These are phyloP conservation scores for Phytophthora cactorum DNA, from an alignment of 352 stramenopile genomes.

Conservation along the genomic window DNA sequence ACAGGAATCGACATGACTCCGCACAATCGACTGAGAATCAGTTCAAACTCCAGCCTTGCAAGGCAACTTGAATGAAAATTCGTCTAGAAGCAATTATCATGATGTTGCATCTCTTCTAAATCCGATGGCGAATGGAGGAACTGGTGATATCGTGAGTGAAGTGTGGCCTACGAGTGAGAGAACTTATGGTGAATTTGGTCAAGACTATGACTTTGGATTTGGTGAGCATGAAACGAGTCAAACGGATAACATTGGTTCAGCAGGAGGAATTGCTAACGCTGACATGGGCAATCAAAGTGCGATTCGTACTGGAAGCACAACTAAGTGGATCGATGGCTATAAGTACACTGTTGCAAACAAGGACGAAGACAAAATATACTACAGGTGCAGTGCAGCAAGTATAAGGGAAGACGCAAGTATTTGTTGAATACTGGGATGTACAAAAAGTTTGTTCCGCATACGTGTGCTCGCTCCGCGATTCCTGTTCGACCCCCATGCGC, in stretches of 20 bases:
- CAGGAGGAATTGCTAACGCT: background rate
- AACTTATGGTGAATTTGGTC: background rate
- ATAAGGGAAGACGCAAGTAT: background rate
- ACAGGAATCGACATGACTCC: too few relatives aligned
- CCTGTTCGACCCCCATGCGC: background rate
- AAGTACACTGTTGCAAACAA: background rate
- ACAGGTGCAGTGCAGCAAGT: background rate
- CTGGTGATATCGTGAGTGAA: too few relatives aligned
- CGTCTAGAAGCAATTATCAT: too few relatives aligned
- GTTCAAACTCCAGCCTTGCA: too few relatives aligned
- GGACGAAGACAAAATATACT: background rate
- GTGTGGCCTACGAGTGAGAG: too few relatives aligned
- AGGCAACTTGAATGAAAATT: too few relatives aligned
- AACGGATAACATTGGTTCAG: background rate
- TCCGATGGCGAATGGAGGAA: too few relatives aligned
- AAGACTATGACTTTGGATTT: background rate
- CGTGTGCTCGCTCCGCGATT: background rate
- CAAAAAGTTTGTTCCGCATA: background rate
- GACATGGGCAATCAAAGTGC: background rate
- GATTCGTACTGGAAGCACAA: background rate
- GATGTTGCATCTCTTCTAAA: too few relatives aligned
- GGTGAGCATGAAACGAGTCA: background rate
- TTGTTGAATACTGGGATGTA: background rate
- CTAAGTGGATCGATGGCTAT: background rate
- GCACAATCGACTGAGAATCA: too few relatives aligned